Base-by-base conservation (phyloP, 495 filamentous ascomycete genomes). In the Talaromyces proteolyticus region DNA sequence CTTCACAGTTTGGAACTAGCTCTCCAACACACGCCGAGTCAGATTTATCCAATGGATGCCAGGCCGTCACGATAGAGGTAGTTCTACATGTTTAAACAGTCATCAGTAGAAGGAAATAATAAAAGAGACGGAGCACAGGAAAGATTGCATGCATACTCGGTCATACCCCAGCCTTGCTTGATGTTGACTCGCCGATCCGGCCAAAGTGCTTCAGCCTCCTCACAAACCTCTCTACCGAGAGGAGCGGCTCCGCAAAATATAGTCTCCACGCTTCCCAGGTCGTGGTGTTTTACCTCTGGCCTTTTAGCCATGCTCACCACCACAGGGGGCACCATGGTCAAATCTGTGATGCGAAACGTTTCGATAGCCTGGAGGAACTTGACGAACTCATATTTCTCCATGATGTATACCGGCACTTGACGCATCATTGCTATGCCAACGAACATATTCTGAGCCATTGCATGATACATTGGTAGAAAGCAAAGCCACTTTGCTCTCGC, bases 381-480 rank as follows among this genome's bases (percentile, higher is more conserved):
- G 6, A 61, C 34, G 47, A 73, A 73, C 40, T 70, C 62, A 54
- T 74, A 76, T 36, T 67, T 60, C 21, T 59, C 62, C 73, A 78
- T 78, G 47, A 78, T 61, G 54, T 76, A 79, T n/a, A 56, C 52
- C 11, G 56, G 50, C n/a, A 55, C 42, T 29, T 12, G 25, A 5
- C 25, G 25, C 12, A 29, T 63, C 40, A 65, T n/a, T 12, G 66
- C 66, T 5, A 59, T 65, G 4, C 77, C 69, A 52, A 72, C 68
- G 56, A 71, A 73, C 37, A 73, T 12, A 12, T 6, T 12, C 12
- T 5, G 5, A 12, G 70, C 74, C 64, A 72, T 66, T 8, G 79
- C 86, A 59, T 91, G 88, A 59, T 89, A 91, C 68, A 88, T 80
- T 0, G 89, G 88, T 16, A 93, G 60, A 54, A 89, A 86, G 49